These are phyloP conservation scores for Epicoccum sorghinum DNA, from an alignment of 2,329 filamentous ascomycete genomes.

Conservation along the genomic window DNA sequence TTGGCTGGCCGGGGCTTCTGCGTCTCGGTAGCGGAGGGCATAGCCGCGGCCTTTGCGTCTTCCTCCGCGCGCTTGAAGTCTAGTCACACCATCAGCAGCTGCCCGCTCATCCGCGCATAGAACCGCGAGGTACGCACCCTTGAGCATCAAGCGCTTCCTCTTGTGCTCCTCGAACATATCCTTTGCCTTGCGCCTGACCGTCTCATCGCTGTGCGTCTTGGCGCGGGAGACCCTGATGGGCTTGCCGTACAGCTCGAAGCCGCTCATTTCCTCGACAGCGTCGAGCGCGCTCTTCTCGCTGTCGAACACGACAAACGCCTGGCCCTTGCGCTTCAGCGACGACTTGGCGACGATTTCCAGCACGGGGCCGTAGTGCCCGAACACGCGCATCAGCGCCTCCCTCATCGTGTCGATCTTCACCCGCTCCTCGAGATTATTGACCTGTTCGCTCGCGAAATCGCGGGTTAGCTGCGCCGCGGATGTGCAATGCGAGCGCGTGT, in stretches of 20 bases:
- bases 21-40: slow-evolving; percentile 58
- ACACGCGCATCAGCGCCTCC: slow-evolving; percentile 75
- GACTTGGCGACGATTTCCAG: slow-evolving; percentile 87
- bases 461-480: slow-evolving; percentile 15
- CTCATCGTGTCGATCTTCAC: slow-evolving; percentile 81
- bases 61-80: slow-evolving; percentile 83
- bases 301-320: slow-evolving; percentile 94
- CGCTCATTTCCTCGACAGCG: slow-evolving; percentile 88
- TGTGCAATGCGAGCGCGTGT: slow-evolving; percentile 27
- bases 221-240: slow-evolving; percentile 85
- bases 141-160: slow-evolving; percentile 81
- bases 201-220: slow-evolving; percentile 84
- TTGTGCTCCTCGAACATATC: slow-evolving; percentile 91
- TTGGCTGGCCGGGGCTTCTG: slow-evolving; percentile 64
- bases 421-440: slow-evolving; percentile 89
- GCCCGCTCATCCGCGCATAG: background rate
- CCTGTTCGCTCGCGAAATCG: slow-evolving; percentile 40
- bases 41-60: slow-evolving; percentile 77
- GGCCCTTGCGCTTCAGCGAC: slow-evolving; percentile 90
- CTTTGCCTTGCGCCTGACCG: slow-evolving; percentile 74
- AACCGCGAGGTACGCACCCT: slow-evolving; percentile 63
- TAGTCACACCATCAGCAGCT: slow-evolving; percentile 38
- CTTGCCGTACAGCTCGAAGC: slow-evolving; percentile 92
- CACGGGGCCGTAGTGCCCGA: slow-evolving; percentile 85
- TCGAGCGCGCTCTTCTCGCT: slow-evolving; percentile 75